These are phyloP conservation scores for Stylonectria norvegica DNA, from an alignment of 2,329 filamentous ascomycete species.

Conservation along the genomic window DNA sequence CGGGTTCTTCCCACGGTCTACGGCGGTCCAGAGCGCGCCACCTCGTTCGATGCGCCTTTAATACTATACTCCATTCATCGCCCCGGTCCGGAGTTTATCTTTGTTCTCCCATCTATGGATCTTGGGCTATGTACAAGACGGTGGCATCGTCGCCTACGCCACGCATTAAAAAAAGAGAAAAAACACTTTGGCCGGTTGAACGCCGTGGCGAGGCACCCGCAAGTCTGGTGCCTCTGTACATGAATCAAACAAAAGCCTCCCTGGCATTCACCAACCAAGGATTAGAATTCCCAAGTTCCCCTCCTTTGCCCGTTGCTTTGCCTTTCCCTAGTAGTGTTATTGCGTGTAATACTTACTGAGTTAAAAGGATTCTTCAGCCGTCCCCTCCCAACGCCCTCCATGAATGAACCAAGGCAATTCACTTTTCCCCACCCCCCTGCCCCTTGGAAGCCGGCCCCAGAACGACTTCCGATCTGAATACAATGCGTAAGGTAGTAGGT, in stretches of 20 bases:
- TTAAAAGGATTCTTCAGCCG: neutral
- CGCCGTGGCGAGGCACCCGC: conserved; percentile 18
- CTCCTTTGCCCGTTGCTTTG: conserved; percentile 3
- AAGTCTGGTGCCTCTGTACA: conserved; percentile 8
- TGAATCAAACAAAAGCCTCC: too few species aligned
- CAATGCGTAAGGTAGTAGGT: neutral
- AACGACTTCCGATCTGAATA: neutral
- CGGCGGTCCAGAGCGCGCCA: too few species aligned
- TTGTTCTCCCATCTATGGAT: too few species aligned
- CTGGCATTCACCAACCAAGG: too few species aligned
- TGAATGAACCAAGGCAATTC: conserved; percentile 19
- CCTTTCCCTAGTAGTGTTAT: too few species aligned
- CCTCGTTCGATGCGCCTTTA: too few species aligned
- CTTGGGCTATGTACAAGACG: too few species aligned
- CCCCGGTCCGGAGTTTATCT: too few species aligned
- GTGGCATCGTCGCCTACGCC: too few species aligned
- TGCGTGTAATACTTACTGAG: too few species aligned
- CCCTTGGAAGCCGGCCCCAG: conserved; percentile 5
- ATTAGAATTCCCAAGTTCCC: conserved; percentile 5
- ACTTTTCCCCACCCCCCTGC: conserved; percentile 12
- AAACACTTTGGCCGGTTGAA: conserved; percentile 21
- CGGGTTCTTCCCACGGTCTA: too few species aligned
- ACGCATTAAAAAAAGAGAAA: neutral
- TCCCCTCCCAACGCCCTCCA: conserved; percentile 18
- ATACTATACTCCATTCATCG: too few species aligned